Evolutionary conservation across 192 early-diverging fungal genomes (phyloP), one percentile per base, ranked within the genome.

Genomic region (Coemansia reversa): DNA sequence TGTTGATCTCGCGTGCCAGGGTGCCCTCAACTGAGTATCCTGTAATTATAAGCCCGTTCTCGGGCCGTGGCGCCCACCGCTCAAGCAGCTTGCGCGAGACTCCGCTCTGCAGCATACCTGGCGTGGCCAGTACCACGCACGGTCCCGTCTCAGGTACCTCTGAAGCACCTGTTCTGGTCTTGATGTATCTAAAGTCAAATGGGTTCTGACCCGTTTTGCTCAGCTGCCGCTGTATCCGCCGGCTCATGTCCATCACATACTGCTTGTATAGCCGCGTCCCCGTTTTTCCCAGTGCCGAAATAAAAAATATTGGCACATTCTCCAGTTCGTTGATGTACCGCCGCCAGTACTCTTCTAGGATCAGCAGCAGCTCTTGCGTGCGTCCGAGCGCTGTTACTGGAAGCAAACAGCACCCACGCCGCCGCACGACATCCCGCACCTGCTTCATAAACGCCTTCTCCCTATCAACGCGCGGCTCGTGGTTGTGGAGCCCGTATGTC

Each of bases 1-100:
- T 93, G 82, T 96, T 86, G 51, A 91, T 90, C 60, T 68, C 76
- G 61, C 92, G 87, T 6, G 94, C 97, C 53, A 95, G 72, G 2
- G 97, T 99, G 45, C 93, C 94, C 69, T 99, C 96, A 7, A 99
- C 94, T 52, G 96, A 94, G 78, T 99, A 99, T 52, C 97, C 96
- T 0, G 97, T 93, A 42, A 99, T 92, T 33, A 99, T 86, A 32
- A 97, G 82, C 1, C 94, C 96, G 73, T 98, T 98, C 42, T 92
- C 84, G 35, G 87, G 89, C 58, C 97, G 92, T 5, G 90, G 87
- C 30, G 92, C 92, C 97, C 97, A 99, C 33, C 91, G 84, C 70
- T 99, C 97, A 57, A 98, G 89, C 55, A 99, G 82, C 79, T 97
- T 94, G 63, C 97, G 82, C 12, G 94, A 96, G 9, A 98, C 80